Evolutionary conservation across 805 yeast species (phyloP).

Genomic region (Brettanomyces bruxellensis): DNA sequence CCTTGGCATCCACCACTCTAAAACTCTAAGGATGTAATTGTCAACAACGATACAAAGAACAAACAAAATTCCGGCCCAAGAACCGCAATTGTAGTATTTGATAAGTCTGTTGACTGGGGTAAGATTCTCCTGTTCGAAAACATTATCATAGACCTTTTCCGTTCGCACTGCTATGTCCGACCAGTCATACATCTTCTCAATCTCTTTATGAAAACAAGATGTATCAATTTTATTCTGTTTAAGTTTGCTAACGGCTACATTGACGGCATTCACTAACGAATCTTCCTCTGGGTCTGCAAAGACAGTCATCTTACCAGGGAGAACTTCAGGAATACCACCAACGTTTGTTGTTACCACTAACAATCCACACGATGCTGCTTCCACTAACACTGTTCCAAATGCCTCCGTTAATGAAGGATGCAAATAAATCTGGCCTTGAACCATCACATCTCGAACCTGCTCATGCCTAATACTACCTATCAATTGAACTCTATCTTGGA

Average conservation of each 20-base stretch:
- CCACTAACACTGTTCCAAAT: slow-evolving; percentile 93
- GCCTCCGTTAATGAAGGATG: slow-evolving; percentile 96
- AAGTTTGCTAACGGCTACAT: slow-evolving; percentile 57
- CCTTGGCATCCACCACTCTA: slow-evolving; percentile 67
- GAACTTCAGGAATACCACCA: slow-evolving; percentile 96
- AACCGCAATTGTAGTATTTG: slow-evolving; percentile 60
- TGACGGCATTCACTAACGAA: slow-evolving; percentile 62
- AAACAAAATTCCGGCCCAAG: slow-evolving; percentile 81
- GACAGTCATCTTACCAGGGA: slow-evolving; percentile 88
- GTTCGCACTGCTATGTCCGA: slow-evolving; percentile 79
- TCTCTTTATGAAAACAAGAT: slow-evolving; percentile 65
- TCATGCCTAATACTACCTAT: slow-evolving; percentile 89
- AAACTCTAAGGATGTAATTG: slow-evolving; percentile 46
- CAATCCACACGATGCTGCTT: slow-evolving; percentile 94
- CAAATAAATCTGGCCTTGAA: slow-evolving; percentile 84
- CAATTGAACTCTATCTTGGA: slow-evolving; percentile 81
- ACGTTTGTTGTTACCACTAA: slow-evolving; percentile 91
- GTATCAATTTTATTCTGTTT: slow-evolving; percentile 58
- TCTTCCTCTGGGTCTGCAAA: slow-evolving; percentile 86
- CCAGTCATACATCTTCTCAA: slow-evolving; percentile 87
- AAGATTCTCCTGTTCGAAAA: slow-evolving; percentile 12
- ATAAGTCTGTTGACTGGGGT: slow-evolving; percentile 49
- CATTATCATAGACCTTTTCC: slow-evolving; percentile 62
- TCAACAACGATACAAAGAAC: slow-evolving; percentile 78
- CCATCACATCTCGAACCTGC: slow-evolving; percentile 86